Evolutionary conservation across 495 filamentous ascomycete genomes (phyloP).

Genomic region (Apiosordaria backusii): DNA sequence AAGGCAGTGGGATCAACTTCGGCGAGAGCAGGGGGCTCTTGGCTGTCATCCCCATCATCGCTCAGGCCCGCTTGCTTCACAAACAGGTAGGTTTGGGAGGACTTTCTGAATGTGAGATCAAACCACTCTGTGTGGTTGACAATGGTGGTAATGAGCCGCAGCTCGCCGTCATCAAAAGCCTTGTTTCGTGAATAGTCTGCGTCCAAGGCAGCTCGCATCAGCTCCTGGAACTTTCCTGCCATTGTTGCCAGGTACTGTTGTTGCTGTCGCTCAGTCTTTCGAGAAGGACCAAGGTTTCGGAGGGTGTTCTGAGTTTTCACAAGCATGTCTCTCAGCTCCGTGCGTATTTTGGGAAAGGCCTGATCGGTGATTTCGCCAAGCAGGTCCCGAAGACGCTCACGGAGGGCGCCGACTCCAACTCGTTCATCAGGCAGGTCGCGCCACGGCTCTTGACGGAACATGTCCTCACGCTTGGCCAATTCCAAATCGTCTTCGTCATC

Average conservation of each 20-base stretch:
- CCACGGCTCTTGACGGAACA: constrained; percentile 40
- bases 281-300: constrained; percentile 38
- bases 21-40: background rate
- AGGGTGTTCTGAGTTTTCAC: constrained; percentile 30
- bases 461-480: constrained; percentile 25
- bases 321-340: constrained; percentile 39
- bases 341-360: constrained; percentile 46
- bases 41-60: background rate
- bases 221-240: constrained; percentile 37
- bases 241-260: constrained; percentile 39
- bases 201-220: constrained; percentile 36
- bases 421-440: constrained; percentile 38
- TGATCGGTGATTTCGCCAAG: constrained; percentile 40
- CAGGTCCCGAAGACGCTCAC: constrained; percentile 36
- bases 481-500: constrained; percentile 14
- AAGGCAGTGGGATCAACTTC: background rate
- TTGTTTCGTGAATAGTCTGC: constrained; percentile 40
- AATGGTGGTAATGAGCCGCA: constrained; percentile 43
- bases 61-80: too few species aligned
- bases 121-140: constrained; percentile 26
- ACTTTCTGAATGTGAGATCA: background rate
- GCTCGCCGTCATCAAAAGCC: constrained; percentile 30
- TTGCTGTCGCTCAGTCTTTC: constrained; percentile 42
- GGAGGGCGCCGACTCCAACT: constrained; percentile 48
- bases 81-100: background rate